Base-by-base conservation (phyloP, 2,329 filamentous ascomycete species). In the Calycina herbarum region DNA sequence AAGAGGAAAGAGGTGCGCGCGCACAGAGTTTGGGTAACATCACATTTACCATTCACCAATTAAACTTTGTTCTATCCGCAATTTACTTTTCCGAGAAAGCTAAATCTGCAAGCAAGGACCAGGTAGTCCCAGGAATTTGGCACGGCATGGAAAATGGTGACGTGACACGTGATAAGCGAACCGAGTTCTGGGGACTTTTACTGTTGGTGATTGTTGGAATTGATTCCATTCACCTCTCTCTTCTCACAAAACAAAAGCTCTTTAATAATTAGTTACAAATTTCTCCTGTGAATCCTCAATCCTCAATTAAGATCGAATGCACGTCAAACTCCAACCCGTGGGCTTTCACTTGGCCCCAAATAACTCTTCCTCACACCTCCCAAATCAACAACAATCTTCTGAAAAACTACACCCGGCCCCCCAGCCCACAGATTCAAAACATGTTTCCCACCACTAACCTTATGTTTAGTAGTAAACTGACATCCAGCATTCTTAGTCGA, bases 361-460 rank as follows among this genome's bases (percentile, higher is more conserved):
- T 80, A 80, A 64, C 76, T 79, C 10, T 71, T 59, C 54, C 77
- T 75, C 15, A 80, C 72, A 3, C 78, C 79, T 5, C 79, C 79
- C 24, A 80, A 65, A 73, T 81, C 75, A 33, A 81, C 57, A 3
- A 81, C 74, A 27, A 80, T 68, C 67, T 79, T 80, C 70, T 80
- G 76, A 17, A 80, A 70, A 0, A 78, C 71, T 1, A 80, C 69
- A 1, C 76, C 77, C 0, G 77, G 73, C 59, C 79, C 77, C 24
- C 78, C 57, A 1, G 71, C 66, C 77, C 77, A 77, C 15, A 79
- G 62, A 64, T 74, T 77, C 51, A 79, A 45, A 1, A 69, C 73
- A 70, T 77, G 71, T 20, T 63, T 57, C 3, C 68, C 68, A 2
- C 58, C 63, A 2, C 35, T 66, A 20, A 59, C 58, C 31, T 40